phyloP scores from a whole-genome alignment of 1,284 basidiomycete genomes.

The Ceratobasidium theobromae region DNA sequence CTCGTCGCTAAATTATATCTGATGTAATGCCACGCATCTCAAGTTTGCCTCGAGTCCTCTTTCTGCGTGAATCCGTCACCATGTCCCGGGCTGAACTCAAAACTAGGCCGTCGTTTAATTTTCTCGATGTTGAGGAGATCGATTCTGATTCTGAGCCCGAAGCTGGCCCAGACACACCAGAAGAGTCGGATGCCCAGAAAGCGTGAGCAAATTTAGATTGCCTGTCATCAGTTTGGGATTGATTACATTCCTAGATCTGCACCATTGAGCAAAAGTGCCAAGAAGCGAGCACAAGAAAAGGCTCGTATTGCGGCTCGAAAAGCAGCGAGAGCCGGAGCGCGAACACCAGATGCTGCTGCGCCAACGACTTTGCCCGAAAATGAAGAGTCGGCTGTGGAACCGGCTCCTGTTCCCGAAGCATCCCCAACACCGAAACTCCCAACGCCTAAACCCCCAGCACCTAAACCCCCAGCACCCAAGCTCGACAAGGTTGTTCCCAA shows the following conservation, averaged over 20 bases:
- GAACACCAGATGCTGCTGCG: constrained; percentile 11
- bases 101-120: constrained; percentile 24
- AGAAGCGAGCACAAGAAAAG: constrained; percentile 19
- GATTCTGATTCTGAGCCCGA: constrained; percentile 32
- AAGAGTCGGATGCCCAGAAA: constrained; percentile 21
- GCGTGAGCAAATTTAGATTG: background rate
- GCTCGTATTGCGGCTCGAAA: constrained; percentile 23
- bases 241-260: background rate
- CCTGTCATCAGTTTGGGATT: constrained; percentile 3
- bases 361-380: background rate
- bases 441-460: background rate
- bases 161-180: constrained; percentile 17
- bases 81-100: constrained; percentile 23
- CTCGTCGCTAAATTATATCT: background rate
- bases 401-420: background rate
- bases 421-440: background rate
- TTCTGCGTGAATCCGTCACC: background rate
- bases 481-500: background rate
- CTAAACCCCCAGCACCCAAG: background rate
- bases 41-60: background rate
- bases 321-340: constrained; percentile 24
- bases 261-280: constrained; percentile 12
- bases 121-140: constrained; percentile 21
- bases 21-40: constrained; percentile 26
- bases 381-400: background rate